Conservation (phyloP, 257 asterid species). For the Scutellaria barbata region DNA sequence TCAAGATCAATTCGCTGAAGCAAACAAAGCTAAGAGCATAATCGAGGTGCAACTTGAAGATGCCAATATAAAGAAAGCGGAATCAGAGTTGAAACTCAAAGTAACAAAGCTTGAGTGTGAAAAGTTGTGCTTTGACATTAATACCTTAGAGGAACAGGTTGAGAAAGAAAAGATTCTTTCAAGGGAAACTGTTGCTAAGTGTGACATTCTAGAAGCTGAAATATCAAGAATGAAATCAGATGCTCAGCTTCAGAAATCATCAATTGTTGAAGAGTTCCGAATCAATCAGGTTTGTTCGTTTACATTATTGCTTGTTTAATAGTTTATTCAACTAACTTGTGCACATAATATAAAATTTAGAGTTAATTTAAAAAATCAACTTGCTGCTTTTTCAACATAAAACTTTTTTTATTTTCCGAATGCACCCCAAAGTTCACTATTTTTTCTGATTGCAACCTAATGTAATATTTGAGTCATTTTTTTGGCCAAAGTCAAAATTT, state of each 20-base stretch:
- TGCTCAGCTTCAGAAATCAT: constrained; percentile 52
- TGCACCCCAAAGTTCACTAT: no score
- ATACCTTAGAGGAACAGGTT: constrained; percentile 49
- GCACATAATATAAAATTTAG: no score
- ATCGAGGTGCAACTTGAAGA: constrained; percentile 50
- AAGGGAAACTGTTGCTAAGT: constrained; percentile 56
- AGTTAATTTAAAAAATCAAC: no score
- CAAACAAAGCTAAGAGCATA: constrained; percentile 44
- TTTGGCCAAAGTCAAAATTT: no score
- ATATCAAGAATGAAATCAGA: constrained; percentile 52
- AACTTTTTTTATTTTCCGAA: no score
- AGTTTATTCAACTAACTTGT: no score
- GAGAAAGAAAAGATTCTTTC: constrained; percentile 50
- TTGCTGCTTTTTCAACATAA: no score
- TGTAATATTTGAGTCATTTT: no score
- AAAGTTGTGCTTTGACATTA: constrained; percentile 46
- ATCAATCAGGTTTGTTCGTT: constrained; percentile 59
- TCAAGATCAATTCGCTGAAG: constrained; percentile 48
- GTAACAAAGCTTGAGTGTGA: constrained; percentile 49
- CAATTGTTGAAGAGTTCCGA: constrained; percentile 56
- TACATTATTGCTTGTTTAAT: constrained; percentile 12
- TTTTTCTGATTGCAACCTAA: no score
- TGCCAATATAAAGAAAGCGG: constrained; percentile 47
- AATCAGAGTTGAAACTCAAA: constrained; percentile 52
- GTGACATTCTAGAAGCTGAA: constrained; percentile 51